Evolutionary conservation across 345 rosid genomes (phyloP).

Genomic region (Ceriops zippeliana): DNA sequence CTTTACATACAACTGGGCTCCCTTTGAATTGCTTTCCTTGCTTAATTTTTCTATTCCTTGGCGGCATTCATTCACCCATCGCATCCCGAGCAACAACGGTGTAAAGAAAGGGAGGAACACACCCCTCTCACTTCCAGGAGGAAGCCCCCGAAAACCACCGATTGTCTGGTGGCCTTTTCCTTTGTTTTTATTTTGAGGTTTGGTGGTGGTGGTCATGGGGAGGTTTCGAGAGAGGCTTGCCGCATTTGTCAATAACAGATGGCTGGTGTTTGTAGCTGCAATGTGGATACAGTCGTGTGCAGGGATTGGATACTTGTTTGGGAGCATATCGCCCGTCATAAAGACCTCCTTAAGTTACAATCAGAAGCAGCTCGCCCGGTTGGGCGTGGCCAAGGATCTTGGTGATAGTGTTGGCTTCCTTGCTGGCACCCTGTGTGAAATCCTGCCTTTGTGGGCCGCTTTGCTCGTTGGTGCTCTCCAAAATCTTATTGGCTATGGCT

Average conservation of each 20-base stretch:
- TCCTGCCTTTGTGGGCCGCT: conserved; percentile 92
- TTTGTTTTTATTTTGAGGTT: not conserved
- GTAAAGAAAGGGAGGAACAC: no score
- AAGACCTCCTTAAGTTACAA: conserved; percentile 82
- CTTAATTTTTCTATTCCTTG: no score
- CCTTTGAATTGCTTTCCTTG: no score
- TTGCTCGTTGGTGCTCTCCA: conserved; percentile 84
- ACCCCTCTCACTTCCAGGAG: no score
- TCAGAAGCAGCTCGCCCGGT: conserved; percentile 70
- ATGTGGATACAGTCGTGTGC: conserved; percentile 97
- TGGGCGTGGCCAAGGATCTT: conserved; percentile 95
- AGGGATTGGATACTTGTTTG: conserved; percentile 84
- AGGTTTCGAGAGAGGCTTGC: conserved; percentile 42
- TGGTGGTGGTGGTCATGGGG: conserved; percentile 33
- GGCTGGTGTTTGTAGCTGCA: conserved; percentile 93
- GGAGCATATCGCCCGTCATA: conserved; percentile 92
- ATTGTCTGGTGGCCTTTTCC: no score
- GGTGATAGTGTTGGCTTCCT: conserved; percentile 93
- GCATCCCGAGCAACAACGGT: no score
- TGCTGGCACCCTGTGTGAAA: conserved; percentile 78
- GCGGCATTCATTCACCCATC: no score
- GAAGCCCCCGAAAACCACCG: no score
- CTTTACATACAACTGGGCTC: no score
- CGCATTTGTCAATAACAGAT: conserved; percentile 63
- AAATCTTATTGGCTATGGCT: conserved; percentile 85